A percentile compares a stretch with the other conserved stretches of the same genome.
phyloP scores from a whole-genome alignment of 2,329 filamentous ascomycete genomes.

The Cordyceps cateniannulata region DNA sequence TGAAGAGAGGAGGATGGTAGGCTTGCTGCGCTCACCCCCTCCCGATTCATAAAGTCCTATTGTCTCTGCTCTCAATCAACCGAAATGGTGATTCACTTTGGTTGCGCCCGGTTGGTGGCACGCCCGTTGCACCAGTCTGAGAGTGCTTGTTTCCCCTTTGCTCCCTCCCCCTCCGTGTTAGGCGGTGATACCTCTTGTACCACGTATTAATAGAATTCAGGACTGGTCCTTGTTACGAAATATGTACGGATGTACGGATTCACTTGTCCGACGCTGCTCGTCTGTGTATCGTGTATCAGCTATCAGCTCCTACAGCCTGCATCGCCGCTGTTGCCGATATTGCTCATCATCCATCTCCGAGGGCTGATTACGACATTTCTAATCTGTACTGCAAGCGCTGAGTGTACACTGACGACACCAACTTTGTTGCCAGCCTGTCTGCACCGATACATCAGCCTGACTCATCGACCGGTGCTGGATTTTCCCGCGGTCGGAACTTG shows the following conservation, averaged over 20 bases:
- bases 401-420: background rate
- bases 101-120: background rate
- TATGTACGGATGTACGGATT: background rate
- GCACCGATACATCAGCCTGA: constrained; percentile 6
- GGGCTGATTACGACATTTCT: background rate
- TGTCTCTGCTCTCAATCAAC: constrained; percentile 2
- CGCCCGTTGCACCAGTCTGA: background rate
- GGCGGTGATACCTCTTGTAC: constrained; percentile 2
- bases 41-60: background rate
- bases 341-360: no score
- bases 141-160: background rate
- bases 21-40: background rate
- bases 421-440: background rate
- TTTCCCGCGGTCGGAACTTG: background rate
- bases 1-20: background rate
- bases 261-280: background rate
- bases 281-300: background rate
- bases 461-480: no score
- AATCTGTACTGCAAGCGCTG: no score
- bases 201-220: constrained; percentile 2
- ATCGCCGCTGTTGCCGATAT: no score
- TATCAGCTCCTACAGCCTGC: no score
- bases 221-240: background rate
- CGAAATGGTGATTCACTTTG: background rate
- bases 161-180: background rate